A percentile compares a stretch with the other conserved stretches of the same genome.
phyloP scores from a whole-genome alignment of 2,329 filamentous ascomycete genomes.

The Xylariaceae sp. region DNA sequence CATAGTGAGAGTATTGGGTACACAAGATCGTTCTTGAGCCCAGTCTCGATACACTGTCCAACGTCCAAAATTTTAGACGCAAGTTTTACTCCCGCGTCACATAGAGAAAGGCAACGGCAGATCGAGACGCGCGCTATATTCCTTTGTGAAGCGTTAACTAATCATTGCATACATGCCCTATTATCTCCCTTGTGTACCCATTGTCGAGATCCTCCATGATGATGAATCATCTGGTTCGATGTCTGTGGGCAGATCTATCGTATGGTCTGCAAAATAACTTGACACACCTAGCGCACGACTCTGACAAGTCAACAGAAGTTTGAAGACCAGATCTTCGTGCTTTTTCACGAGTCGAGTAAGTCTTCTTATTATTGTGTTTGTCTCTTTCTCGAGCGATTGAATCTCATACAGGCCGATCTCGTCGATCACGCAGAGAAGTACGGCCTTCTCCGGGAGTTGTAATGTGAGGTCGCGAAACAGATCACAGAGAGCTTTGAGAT shows the following conservation, averaged over 20 bases:
- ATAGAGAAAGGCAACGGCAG: too few species aligned
- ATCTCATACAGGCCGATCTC: slow-evolving; percentile 17
- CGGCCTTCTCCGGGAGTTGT: slow-evolving; percentile 7
- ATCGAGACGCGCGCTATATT: too few species aligned
- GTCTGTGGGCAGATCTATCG: slow-evolving; percentile 10
- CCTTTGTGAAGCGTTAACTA: too few species aligned
- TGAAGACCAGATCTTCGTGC: slow-evolving; percentile 13
- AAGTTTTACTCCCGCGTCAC: too few species aligned
- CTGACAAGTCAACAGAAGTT: slow-evolving; percentile 14
- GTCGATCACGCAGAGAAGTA: slow-evolving; percentile 18
- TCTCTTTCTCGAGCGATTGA: slow-evolving; percentile 2
- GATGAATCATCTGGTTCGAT: slow-evolving; percentile 12
- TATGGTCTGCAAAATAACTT: slow-evolving; percentile 12
- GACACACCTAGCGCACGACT: slow-evolving; percentile 9
- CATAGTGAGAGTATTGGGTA: too few species aligned
- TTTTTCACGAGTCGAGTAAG: slow-evolving; percentile 4
- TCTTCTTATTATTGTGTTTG: slow-evolving; percentile 5
- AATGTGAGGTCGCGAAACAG: slow-evolving; percentile 10
- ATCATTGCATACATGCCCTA: too few species aligned
- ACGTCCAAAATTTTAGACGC: too few species aligned
- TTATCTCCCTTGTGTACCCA: not conserved
- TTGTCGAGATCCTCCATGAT: slow-evolving; percentile 11
- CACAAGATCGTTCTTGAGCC: too few species aligned
- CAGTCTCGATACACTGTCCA: too few species aligned
- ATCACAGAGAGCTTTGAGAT: slow-evolving; percentile 9